Evolutionary conservation across 306 rosid genomes (phyloP).

Genomic region (Alnus glutinosa): DNA sequence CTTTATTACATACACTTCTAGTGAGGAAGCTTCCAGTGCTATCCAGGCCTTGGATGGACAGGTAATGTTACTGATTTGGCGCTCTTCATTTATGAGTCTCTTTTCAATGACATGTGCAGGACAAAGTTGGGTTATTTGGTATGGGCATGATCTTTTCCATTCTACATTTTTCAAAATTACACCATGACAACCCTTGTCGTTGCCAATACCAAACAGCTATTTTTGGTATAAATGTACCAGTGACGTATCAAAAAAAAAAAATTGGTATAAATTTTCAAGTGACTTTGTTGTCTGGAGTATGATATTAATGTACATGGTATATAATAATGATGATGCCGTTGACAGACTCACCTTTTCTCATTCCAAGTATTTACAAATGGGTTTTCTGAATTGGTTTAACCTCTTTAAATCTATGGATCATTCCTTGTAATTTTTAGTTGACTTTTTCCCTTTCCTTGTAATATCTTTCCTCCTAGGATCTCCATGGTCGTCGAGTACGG

Average conservation of each 20-base stretch:
- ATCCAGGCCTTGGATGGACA: conserved; percentile 82
- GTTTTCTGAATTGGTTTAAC: not conserved
- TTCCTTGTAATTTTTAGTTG: not conserved
- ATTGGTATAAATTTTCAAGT: not conserved
- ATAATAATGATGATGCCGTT: not conserved
- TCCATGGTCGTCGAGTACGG: conserved; percentile 78
- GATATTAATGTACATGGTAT: not conserved
- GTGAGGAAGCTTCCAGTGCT: conserved; percentile 88
- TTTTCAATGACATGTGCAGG: not conserved
- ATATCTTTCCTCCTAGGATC: conserved; percentile 54
- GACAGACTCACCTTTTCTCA: not conserved
- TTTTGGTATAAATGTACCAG: not conserved
- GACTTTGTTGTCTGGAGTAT: not conserved
- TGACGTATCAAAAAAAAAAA: not conserved
- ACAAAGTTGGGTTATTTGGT: not conserved
- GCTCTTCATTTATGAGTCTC: not conserved
- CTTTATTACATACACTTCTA: conserved; percentile 62
- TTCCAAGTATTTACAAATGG: not conserved
- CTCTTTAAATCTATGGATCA: conserved; percentile 3
- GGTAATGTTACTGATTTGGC: conserved; percentile 41
- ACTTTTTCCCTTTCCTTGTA: not conserved
- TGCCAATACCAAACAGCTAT: not conserved
- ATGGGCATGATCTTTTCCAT: not conserved
- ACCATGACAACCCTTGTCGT: not conserved
- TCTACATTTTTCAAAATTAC: not conserved